Evolutionary conservation across 1,284 basidiomycete species (phyloP).

Genomic region (Cutaneotrichosporon cutaneum): DNA sequence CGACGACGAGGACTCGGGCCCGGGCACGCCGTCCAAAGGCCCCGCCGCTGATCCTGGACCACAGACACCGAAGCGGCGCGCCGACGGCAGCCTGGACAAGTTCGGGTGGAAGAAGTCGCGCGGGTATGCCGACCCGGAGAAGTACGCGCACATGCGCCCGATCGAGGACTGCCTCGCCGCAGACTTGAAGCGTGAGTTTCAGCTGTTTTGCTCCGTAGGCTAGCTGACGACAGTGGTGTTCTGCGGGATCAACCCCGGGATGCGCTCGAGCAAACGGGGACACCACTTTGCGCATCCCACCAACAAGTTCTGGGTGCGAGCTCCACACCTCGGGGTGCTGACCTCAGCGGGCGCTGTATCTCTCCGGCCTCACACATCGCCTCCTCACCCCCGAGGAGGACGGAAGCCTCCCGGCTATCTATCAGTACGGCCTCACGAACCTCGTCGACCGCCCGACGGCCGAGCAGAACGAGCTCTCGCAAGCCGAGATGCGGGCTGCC

Average conservation of each 20-base stretch:
- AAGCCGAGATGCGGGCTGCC: conserved; percentile 58
- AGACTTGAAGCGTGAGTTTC: conserved; percentile 8
- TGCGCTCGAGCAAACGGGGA: conserved; percentile 62
- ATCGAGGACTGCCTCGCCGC: conserved; percentile 15
- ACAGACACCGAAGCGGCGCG: conserved; percentile 1
- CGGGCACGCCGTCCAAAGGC: background rate
- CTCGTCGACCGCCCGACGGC: conserved; percentile 62
- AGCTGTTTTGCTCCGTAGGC: too few relatives aligned
- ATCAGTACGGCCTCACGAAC: conserved; percentile 64
- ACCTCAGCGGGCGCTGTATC: conserved; percentile 18
- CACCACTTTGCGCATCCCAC: conserved; percentile 70
- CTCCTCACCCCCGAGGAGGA: conserved; percentile 47
- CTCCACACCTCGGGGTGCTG: conserved; percentile 60
- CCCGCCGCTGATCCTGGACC: too few relatives aligned
- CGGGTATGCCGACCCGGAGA: conserved; percentile 29
- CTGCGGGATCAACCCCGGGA: conserved; percentile 67
- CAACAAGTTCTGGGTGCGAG: conserved; percentile 58
- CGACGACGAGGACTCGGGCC: background rate
- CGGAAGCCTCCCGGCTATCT: conserved; percentile 33
- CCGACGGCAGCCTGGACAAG: conserved; percentile 4
- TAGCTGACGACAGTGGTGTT: conserved; percentile 58
- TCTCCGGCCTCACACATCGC: conserved; percentile 57
- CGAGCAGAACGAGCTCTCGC: conserved; percentile 59
- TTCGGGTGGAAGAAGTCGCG: conserved; percentile 24
- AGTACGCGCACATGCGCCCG: conserved; percentile 31